These are phyloP conservation scores for Lentinus brumalis DNA, from an alignment of 768 basidiomycete species.

Conservation along the genomic window DNA sequence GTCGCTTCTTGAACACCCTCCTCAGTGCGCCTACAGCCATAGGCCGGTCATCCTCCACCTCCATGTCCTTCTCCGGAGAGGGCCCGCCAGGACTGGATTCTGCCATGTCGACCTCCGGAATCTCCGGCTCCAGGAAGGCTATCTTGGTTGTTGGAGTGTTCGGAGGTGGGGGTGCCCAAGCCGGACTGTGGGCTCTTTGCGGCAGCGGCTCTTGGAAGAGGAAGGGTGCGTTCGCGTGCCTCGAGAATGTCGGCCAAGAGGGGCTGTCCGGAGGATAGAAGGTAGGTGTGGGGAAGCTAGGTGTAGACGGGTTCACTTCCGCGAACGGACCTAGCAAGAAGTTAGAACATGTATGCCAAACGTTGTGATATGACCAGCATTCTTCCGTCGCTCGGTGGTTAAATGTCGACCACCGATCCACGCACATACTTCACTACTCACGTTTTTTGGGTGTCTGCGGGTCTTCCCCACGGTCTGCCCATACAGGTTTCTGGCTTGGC, in stretches of 20 bases:
- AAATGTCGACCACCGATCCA: neutral
- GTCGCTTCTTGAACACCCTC: conserved; percentile 65
- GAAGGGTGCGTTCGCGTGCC: conserved; percentile 71
- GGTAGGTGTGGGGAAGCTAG: conserved; percentile 34
- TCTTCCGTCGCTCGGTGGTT: neutral
- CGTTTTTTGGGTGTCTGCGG: conserved; percentile 68
- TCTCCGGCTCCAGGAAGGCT: conserved; percentile 58
- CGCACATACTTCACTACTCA: conserved; percentile 38
- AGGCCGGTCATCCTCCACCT: conserved; percentile 30
- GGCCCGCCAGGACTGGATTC: conserved; percentile 57
- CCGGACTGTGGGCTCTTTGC: conserved; percentile 43
- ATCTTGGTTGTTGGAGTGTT: conserved; percentile 53
- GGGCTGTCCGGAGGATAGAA: conserved; percentile 39
- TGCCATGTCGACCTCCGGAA: conserved; percentile 74
- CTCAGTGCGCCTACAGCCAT: conserved; percentile 67
- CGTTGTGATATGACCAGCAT: conserved; percentile 10
- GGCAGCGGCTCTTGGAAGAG: conserved; percentile 62
- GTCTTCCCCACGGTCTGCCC: conserved; percentile 50
- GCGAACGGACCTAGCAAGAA: conserved; percentile 40
- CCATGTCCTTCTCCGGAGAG: conserved; percentile 9
- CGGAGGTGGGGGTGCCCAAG: conserved; percentile 67
- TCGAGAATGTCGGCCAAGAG: conserved; percentile 55
- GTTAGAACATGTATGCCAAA: conserved; percentile 25
- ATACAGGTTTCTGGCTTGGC: conserved; percentile 57
- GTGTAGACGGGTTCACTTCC: conserved; percentile 43